These are phyloP conservation scores for Podochytrium sp. DNA, from an alignment of 192 early-diverging fungal genomes.

Conservation along the genomic window DNA sequence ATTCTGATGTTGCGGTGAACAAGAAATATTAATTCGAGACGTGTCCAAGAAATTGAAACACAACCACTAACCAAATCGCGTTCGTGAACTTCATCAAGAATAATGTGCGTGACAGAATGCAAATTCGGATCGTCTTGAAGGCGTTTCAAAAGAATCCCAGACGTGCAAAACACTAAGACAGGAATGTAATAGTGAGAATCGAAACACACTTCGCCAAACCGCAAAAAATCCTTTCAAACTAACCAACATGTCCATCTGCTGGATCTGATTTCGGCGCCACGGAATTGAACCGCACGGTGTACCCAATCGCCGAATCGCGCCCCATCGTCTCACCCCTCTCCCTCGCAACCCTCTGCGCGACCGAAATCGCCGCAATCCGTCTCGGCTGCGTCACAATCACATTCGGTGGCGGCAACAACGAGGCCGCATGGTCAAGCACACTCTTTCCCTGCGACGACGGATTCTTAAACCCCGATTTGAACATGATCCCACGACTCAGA, in stretches of 20 bases:
- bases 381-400: conserved; percentile 93
- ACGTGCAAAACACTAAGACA: conserved; percentile 64
- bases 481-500: background rate
- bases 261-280: conserved; percentile 38
- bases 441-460: background rate
- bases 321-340: conserved; percentile 63
- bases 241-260: conserved; percentile 52
- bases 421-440: no score
- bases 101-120: conserved; percentile 65
- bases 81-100: conserved; percentile 86
- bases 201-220: conserved; percentile 11
- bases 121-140: conserved; percentile 69
- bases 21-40: no score
- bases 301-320: conserved; percentile 48
- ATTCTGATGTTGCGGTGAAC: no score
- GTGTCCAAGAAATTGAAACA: no score
- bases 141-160: conserved; percentile 74
- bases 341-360: conserved; percentile 63
- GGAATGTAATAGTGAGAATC: conserved; percentile 36
- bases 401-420: conserved; percentile 38
- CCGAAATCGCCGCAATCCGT: conserved; percentile 74
- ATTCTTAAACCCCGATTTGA: background rate
- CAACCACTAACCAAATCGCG: conserved; percentile 50
- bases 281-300: conserved; percentile 54
- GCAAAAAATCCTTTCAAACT: no score